phyloP scores from a whole-genome alignment of 768 basidiomycete species.

The Sporobolomyces roseus region DNA sequence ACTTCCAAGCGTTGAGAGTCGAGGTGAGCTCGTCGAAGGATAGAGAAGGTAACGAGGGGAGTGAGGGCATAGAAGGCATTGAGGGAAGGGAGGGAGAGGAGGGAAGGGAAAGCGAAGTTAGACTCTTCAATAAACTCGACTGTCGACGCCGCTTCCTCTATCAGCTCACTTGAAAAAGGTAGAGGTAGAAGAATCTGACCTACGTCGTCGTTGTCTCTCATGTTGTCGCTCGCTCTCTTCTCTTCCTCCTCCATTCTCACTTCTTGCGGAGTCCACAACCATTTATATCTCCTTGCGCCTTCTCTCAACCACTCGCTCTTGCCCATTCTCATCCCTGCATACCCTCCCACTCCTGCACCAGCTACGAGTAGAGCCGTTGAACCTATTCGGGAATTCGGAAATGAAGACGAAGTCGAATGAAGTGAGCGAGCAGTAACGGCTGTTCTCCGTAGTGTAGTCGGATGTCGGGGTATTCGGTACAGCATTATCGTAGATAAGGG shows the following conservation, averaged over 20 bases:
- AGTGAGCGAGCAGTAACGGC: not conserved
- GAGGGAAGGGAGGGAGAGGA: not conserved
- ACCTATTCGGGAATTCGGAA: not conserved
- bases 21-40: slow-evolving; percentile 55
- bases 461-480: too few relatives aligned
- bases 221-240: not conserved
- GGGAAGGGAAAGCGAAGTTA: slow-evolving; percentile 10
- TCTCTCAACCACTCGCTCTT: not conserved
- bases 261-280: slow-evolving; percentile 3
- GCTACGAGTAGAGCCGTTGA: slow-evolving; percentile 6
- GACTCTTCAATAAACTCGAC: slow-evolving; percentile 12
- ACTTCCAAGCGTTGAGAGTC: slow-evolving; percentile 87
- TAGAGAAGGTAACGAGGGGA: not conserved
- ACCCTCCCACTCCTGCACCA: slow-evolving; percentile 5
- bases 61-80: slow-evolving; percentile 12
- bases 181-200: too few relatives aligned
- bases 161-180: not conserved
- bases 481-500: too few relatives aligned
- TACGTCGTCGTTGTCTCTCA: not conserved
- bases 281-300: not conserved
- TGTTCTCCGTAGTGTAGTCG: not conserved
- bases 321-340: not conserved
- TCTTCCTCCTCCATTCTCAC: slow-evolving; percentile 11
- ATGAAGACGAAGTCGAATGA: not conserved
- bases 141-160: not conserved